Base-by-base conservation (phyloP, 2,329 filamentous ascomycete species). In the Trichoderma cornu-damae region DNA sequence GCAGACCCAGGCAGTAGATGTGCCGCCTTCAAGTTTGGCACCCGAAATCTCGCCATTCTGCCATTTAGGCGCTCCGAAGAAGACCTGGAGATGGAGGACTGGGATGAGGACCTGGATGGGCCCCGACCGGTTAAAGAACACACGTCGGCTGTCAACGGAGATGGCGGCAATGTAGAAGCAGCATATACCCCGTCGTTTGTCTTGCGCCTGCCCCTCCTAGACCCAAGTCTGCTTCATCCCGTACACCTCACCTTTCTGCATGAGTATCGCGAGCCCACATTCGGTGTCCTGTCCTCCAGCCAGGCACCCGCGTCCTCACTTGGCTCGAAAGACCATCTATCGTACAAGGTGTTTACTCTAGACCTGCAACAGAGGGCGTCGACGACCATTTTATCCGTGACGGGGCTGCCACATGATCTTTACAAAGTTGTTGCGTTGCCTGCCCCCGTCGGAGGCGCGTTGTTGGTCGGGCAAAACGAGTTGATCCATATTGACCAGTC, bases 241-340 rank as follows among this genome's bases (percentile, higher is more conserved):
- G 85, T 96, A 67, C 90, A 96, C 69, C 83, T 99, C 67, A 87
- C 89, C 56, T 99, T 99, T 72, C 77, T 99, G 63, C 84, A 97
- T 79, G 93, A 97, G 75, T 99, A 99, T 73, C 87, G 94, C 71
- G 94, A 97, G 73, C 93, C 94, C 11, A 99, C 94, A 0, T 96
- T 99, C 75, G 94, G 93, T 57, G 92, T 99, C 60, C 79, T 99
- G 40, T 94, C 90, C 46, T 89, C 92, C 1, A 86, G 85, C 52
- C 77, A 84, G 61, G 79, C 86, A 34, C 84, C 87, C 12, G 92
- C 91, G n/a, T 79, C 81, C 56, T 86, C 89, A 3, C 77, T 97
- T 53, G 88, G 91, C 66, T 83, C 90, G 62, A 94, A 87, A 67
- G 94, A 99, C 69, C 84, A 89, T 64, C 77, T 96, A 47, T 87